phyloP scores from a whole-genome alignment of 495 filamentous ascomycete genomes.

The Aspergillus incahuasiensis region DNA sequence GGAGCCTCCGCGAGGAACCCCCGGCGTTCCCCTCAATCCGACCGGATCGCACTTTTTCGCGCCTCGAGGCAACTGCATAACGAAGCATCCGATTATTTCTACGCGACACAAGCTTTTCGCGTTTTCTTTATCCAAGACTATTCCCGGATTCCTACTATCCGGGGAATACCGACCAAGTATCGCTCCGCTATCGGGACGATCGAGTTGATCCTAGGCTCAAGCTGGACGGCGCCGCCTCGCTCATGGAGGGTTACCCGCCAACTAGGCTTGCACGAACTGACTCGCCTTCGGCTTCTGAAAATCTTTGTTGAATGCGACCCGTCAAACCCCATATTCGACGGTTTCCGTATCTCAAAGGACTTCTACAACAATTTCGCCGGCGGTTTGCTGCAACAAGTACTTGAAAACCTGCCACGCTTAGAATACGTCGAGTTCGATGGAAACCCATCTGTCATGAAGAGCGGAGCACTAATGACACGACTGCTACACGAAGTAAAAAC shows the following conservation, averaged over 20 bases:
- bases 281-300: slow-evolving; percentile 56
- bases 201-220: slow-evolving; percentile 75
- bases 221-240: slow-evolving; percentile 69
- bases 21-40: slow-evolving; percentile 40
- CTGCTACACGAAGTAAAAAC: slow-evolving; percentile 52
- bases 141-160: slow-evolving; percentile 52
- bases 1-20: slow-evolving; percentile 72
- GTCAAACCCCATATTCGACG: slow-evolving; percentile 64
- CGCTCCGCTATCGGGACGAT: slow-evolving; percentile 61
- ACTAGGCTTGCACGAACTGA: slow-evolving; percentile 63
- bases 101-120: slow-evolving; percentile 69
- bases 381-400: slow-evolving; percentile 51
- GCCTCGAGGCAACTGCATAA: slow-evolving; percentile 59
- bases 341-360: slow-evolving; percentile 61
- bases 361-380: slow-evolving; percentile 74
- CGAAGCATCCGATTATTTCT: slow-evolving; percentile 72
- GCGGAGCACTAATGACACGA: slow-evolving; percentile 64
- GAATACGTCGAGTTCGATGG: slow-evolving; percentile 70
- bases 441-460: slow-evolving; percentile 63
- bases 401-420: slow-evolving; percentile 56
- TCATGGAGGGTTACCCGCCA: slow-evolving; percentile 65
- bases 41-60: slow-evolving; percentile 58
- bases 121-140: slow-evolving; percentile 71
- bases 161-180: slow-evolving; percentile 52
- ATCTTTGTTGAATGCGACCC: slow-evolving; percentile 80